Conservation (phyloP, 177 flowering plant species). For the Telopea speciosissima region DNA sequence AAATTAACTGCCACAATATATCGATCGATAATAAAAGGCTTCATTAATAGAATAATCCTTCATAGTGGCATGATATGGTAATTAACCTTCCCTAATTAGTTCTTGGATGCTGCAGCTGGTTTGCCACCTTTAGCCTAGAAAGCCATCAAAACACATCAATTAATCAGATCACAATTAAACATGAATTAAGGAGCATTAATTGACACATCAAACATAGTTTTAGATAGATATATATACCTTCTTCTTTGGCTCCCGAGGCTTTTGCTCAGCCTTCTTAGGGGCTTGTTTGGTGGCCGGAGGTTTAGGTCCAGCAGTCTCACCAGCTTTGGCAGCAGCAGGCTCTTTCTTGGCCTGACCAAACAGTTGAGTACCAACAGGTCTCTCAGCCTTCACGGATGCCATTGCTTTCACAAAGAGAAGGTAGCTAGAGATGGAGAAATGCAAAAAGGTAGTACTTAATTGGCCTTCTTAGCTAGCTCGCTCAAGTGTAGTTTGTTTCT, state of each 20-base stretch:
- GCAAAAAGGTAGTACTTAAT: too few species aligned
- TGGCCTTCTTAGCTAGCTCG: too few species aligned
- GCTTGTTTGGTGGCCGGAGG: constrained; percentile 24
- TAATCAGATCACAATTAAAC: too few species aligned
- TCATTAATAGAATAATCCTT: too few species aligned
- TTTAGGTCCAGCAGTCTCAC: constrained; percentile 10
- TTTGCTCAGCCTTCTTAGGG: constrained; percentile 26
- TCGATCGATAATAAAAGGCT: too few species aligned
- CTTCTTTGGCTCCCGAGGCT: constrained; percentile 37
- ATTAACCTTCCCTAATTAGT: constrained; percentile 3
- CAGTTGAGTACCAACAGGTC: constrained; percentile 31
- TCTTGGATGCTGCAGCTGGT: constrained; percentile 28
- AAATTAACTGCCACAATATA: too few species aligned
- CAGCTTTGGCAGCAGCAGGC: constrained; percentile 21
- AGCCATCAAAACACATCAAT: background rate
- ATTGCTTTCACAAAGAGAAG: constrained; percentile 14
- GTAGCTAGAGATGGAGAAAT: too few species aligned
- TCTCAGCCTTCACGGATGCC: constrained; percentile 43
- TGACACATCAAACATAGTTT: too few species aligned
- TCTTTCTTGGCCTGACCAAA: constrained; percentile 22
- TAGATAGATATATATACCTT: too few species aligned
- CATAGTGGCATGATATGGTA: too few species aligned
- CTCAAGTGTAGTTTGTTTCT: too few species aligned
- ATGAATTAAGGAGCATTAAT: too few species aligned
- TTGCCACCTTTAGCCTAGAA: constrained; percentile 32